Percentiles rank a stretch among this genome's conserved stretches.
Evolutionary conservation across 2,329 filamentous ascomycete genomes (phyloP).

Genomic region (Trichoderma koningii): DNA sequence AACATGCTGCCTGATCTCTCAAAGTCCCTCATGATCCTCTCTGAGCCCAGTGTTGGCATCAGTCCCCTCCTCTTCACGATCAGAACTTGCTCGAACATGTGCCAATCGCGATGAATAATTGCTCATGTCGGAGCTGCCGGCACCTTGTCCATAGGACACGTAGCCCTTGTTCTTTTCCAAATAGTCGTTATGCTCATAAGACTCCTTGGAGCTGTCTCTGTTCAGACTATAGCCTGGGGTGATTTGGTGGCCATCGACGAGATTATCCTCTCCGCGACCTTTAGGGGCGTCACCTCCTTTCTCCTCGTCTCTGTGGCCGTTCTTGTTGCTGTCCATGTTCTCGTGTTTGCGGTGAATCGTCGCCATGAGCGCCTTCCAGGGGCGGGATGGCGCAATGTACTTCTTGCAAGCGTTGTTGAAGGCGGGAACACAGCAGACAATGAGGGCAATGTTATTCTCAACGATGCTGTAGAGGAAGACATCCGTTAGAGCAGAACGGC

Average conservation of each 20-base stretch:
- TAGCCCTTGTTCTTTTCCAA: background rate
- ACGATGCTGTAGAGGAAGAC: conserved; percentile 18
- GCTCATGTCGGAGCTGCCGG: background rate
- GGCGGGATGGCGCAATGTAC: background rate
- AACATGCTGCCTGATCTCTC: conserved; percentile 18
- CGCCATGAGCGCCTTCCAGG: background rate
- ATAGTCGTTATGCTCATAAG: background rate
- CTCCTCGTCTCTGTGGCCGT: background rate
- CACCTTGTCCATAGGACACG: background rate
- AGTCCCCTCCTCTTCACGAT: background rate
- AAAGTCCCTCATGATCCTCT: conserved; percentile 5
- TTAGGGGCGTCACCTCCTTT: background rate
- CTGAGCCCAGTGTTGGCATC: background rate
- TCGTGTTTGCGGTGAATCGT: background rate
- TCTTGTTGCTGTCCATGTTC: background rate
- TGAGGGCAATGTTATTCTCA: conserved; percentile 30
- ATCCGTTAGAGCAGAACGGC: background rate
- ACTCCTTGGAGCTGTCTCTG: background rate
- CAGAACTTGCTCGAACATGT: background rate
- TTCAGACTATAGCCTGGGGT: background rate
- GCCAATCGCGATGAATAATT: background rate
- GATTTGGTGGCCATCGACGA: background rate
- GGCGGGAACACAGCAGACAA: conserved; percentile 30
- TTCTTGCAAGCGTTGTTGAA: conserved; percentile 21
- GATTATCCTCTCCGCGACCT: no score